A percentile compares a stretch with the other conserved stretches of the same genome.
Conservation (phyloP, 495 filamentous ascomycete genomes). For the Lasiosphaeria hispida region DNA sequence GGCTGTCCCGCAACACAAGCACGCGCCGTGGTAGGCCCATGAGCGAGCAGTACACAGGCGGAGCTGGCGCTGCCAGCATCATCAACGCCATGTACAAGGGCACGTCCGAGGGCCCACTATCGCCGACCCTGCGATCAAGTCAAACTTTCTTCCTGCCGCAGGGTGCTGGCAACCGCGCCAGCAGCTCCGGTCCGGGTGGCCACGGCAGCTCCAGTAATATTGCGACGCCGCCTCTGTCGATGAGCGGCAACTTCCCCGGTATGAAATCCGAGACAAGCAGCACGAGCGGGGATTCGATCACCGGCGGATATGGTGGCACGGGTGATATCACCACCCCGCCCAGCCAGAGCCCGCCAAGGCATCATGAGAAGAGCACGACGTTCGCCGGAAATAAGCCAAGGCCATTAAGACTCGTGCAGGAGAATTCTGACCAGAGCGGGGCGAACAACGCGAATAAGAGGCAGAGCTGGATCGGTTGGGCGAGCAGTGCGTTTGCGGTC, state of each 20-base stretch:
- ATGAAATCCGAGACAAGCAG: constrained; percentile 60
- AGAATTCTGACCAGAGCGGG: constrained; percentile 39
- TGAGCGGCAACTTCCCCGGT: constrained; percentile 53
- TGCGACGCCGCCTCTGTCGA: no score
- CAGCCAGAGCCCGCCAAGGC: constrained; percentile 52
- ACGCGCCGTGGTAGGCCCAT: constrained; percentile 55
- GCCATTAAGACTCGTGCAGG: constrained; percentile 83
- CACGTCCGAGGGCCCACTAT: constrained; percentile 52
- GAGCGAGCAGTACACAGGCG: constrained; percentile 68
- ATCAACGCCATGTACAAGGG: constrained; percentile 84
- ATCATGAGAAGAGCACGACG: constrained; percentile 61
- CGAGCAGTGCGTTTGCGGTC: constrained; percentile 36
- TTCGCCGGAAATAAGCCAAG: constrained; percentile 73
- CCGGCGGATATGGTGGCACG: constrained; percentile 25
- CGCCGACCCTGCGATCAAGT: constrained; percentile 50
- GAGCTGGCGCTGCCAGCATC: constrained; percentile 63
- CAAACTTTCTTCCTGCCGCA: constrained; percentile 41
- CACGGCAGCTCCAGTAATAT: constrained; percentile 43
- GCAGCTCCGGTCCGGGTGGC: constrained; percentile 27
- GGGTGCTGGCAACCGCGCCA: constrained; percentile 48
- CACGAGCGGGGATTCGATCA: constrained; percentile 58
- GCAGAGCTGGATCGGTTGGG: constrained; percentile 59
- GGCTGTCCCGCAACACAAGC: constrained; percentile 62
- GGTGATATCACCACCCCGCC: constrained; percentile 56
- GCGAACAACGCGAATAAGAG: constrained; percentile 45